These are phyloP conservation scores for Camptophora hylomeconis DNA, from an alignment of 2,329 filamentous ascomycete species.

Conservation along the genomic window DNA sequence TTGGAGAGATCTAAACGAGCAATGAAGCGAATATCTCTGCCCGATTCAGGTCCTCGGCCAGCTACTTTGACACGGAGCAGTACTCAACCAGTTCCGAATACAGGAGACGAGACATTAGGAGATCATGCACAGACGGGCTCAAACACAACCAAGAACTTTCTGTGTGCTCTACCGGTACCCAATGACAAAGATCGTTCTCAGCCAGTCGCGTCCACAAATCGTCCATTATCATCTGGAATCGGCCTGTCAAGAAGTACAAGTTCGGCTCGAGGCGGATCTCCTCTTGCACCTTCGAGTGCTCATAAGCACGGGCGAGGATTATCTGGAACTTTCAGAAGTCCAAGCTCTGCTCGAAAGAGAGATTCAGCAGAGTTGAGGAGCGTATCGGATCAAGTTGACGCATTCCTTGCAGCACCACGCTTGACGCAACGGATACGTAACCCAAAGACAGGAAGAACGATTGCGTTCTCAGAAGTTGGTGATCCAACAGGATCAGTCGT, in stretches of 20 bases:
- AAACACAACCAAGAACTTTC: slow-evolving; percentile 8
- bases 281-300: slow-evolving; percentile 1
- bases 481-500: slow-evolving; percentile 84
- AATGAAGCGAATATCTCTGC: slow-evolving; percentile 10
- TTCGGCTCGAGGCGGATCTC: slow-evolving; percentile 1
- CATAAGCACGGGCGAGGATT: slow-evolving; percentile 3
- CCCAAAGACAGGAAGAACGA: slow-evolving; percentile 71
- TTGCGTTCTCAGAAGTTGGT: slow-evolving; percentile 94
- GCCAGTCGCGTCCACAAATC: slow-evolving; percentile 4
- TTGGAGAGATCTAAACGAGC: slow-evolving; percentile 13
- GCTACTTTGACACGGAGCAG: slow-evolving; percentile 11
- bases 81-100: slow-evolving; percentile 13
- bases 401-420: slow-evolving; percentile 69
- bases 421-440: slow-evolving; percentile 80
- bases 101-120: slow-evolving; percentile 13
- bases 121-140: slow-evolving; percentile 9
- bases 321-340: slow-evolving; percentile 4
- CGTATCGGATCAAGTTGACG: slow-evolving; percentile 74
- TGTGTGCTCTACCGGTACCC: slow-evolving; percentile 13
- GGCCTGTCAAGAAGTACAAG: slow-evolving; percentile 1
- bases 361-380: slow-evolving; percentile 58
- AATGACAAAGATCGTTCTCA: no score
- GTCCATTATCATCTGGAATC: slow-evolving; percentile 2
- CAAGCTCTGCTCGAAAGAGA: not conserved
- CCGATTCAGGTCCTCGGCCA: slow-evolving; percentile 10